A percentile compares a stretch with the other conserved stretches of the same genome.
Evolutionary conservation across 202 grass and related monocot species (phyloP).

Genomic region (Dendrocalamus latiflorus): DNA sequence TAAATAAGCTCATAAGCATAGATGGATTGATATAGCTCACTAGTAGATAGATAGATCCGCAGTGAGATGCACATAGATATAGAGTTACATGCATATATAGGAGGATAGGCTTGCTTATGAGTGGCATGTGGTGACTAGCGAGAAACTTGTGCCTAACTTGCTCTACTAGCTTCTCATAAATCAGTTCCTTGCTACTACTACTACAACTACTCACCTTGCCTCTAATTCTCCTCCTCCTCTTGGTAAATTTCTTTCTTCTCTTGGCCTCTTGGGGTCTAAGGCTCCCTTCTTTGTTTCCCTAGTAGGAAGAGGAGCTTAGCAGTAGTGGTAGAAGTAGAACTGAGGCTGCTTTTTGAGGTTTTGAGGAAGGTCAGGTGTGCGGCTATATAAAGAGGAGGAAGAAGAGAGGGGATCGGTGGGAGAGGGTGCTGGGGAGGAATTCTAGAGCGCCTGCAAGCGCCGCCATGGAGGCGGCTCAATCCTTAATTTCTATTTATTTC

Average conservation of each 20-base stretch:
- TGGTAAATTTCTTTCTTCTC: too few relatives aligned
- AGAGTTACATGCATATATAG: background rate
- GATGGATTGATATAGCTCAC: slow-evolving; percentile 18
- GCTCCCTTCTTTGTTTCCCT: background rate
- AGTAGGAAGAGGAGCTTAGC: slow-evolving; percentile 4
- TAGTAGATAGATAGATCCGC: slow-evolving; percentile 34
- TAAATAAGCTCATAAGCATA: background rate
- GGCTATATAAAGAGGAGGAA: slow-evolving; percentile 71
- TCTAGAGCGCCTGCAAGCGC: slow-evolving; percentile 63
- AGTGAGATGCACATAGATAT: slow-evolving; percentile 16
- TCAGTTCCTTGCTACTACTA: background rate
- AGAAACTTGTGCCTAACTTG: slow-evolving; percentile 19
- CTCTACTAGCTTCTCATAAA: slow-evolving; percentile 1
- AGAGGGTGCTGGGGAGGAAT: slow-evolving; percentile 29
- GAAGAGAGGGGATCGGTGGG: too few relatives aligned
- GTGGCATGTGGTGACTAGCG: background rate
- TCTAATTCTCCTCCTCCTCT: slow-evolving; percentile 30
- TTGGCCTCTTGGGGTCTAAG: background rate
- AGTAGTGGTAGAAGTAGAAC: background rate
- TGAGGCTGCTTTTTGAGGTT: slow-evolving; percentile 31
- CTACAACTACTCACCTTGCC: slow-evolving; percentile 33
- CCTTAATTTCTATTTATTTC: slow-evolving; percentile 84
- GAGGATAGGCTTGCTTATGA: background rate
- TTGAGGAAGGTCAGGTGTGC: slow-evolving; percentile 11
- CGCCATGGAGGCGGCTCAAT: slow-evolving; percentile 57